Evolutionary conservation across 164 flowering plant genomes (phyloP), one percentile per base, ranked within the genome.

Genomic region (Hamamelis virginiana): DNA sequence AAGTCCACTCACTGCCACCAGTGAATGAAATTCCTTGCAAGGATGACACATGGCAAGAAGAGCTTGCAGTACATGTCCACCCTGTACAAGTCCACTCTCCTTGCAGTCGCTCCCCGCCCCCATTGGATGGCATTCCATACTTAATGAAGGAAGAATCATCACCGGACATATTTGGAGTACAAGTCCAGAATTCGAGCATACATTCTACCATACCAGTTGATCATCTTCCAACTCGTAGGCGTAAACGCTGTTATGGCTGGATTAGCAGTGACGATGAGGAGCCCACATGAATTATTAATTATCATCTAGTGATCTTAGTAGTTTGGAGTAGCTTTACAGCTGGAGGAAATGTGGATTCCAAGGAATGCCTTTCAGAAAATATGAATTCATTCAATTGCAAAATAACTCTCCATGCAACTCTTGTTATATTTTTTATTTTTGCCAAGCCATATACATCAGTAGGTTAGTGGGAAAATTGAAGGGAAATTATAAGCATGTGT

Each of bases 171-270:
- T 38, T 27, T 26, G 61, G 18, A 28, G 13, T 25, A 25, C 16
- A 58, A 25, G 18, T 18, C 41, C 41, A 33, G 4, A 33, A 2
- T 2, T 6, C 41, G 41, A 33, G 41, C 41, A 33, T 2, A 1
- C 48, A 19, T 16, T 47, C 64, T 0, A 13, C 53, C 27, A 19
- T 0, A 25, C 62, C 63, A 14, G 50, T 14, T 6, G 50, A 50
- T 8, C 27, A 26, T n/a, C 25, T 62, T 43, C 27, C 38, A 56
- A 26, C 23, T 15, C 46, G 25, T 25, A 69, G 61, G 23, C 73
- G 75, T 15, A 74, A 26, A 26, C 80, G 79, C 12, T 80, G 75
- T 68, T 69, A 76, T 69, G 86, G 86, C 4, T 80, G 82, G 83
- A 26, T 80, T 43, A 51, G 56, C 28, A 73, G 67, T 50, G 78